Base-by-base conservation (phyloP, 352 stramenopile species). In the Phytophthora cryptogea region DNA sequence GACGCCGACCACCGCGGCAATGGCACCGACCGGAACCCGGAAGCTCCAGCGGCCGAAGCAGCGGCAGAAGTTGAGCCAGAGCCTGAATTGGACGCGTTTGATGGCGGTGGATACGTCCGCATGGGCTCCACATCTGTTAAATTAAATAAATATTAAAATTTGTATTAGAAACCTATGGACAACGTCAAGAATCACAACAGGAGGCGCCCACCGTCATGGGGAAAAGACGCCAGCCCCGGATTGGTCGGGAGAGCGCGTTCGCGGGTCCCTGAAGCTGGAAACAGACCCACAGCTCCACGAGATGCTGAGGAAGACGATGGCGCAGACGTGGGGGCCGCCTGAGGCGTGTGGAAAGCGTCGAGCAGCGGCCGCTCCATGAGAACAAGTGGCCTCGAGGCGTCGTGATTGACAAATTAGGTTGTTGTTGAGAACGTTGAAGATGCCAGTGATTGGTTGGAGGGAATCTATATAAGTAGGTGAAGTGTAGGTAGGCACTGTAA, bases 321-420 rank as follows among this genome's bases (percentile, higher is more conserved):
- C 6, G 44, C 28, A 3, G 53, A 10, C 16, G 54, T 17, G 17
- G 66, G 16, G 1, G 42, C 16, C 40, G 8, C 35, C 27, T 27
- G 37, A 14, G 33, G n/a, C 7, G 20, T 30, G 41, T 55, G 59
- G 26, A 10, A 49, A 26, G 48, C 40, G 53, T 67, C 63, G 16
- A 64, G 32, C 32, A 59, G 63, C 39, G 44, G 58, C 49, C 52
- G 63, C 63, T 72, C 50, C 66, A 67, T 74, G 36, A 23, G 35
- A 11, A 43, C 4, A 37, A 37, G 9, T 37, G 32, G 9, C 20
- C 20, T 23, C 20, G 20, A 23, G 20, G 20, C 20, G 23, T 46
- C 17, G 20, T 31, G 17, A 32, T 16, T 8, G n/a, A 32, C 17
- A 9, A 48, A 31, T 41, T 8, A 43, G 31, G 43, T 62, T 63